These are phyloP conservation scores for Pestalotiopsis sp. DNA, from an alignment of 2,329 filamentous ascomycete species.

Conservation along the genomic window DNA sequence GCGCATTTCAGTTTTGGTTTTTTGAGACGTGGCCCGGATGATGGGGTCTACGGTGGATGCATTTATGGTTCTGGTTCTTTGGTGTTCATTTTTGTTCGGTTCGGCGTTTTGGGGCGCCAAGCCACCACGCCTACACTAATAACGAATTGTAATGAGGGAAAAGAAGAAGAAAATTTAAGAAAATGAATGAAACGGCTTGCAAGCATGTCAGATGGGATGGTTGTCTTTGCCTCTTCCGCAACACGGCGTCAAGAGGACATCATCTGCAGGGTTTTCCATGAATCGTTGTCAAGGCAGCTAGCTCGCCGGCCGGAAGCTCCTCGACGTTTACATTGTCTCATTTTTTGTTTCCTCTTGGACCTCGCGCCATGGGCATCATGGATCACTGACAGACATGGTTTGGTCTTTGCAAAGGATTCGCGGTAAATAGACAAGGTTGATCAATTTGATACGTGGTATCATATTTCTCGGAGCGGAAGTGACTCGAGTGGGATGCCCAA, in stretches of 20 bases:
- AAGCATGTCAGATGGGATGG: conserved; percentile 23
- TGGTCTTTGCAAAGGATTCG: neutral
- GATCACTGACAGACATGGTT: neutral
- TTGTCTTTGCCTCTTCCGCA: conserved; percentile 18
- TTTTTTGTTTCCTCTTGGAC: neutral
- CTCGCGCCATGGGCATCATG: neutral
- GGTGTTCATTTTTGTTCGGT: neutral
- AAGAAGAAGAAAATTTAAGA: conserved; percentile 9
- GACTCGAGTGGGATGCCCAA: too few species aligned
- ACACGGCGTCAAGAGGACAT: conserved; percentile 21
- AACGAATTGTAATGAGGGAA: conserved; percentile 7
- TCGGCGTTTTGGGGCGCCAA: neutral
- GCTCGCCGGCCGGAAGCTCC: neutral
- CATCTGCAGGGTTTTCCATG: conserved; percentile 12
- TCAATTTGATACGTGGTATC: conserved; percentile 1
- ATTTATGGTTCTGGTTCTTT: neutral
- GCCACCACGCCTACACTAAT: neutral
- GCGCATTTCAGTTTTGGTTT: neutral
- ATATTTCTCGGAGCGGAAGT: too few species aligned
- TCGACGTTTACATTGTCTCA: neutral
- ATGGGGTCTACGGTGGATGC: neutral
- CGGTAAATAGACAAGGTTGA: conserved; percentile 6
- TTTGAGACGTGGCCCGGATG: neutral
- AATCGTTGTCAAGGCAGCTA: neutral
- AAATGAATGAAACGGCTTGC: conserved; percentile 18